Evolutionary conservation across 352 stramenopile species (phyloP).

Genomic region (Albugo candida): DNA sequence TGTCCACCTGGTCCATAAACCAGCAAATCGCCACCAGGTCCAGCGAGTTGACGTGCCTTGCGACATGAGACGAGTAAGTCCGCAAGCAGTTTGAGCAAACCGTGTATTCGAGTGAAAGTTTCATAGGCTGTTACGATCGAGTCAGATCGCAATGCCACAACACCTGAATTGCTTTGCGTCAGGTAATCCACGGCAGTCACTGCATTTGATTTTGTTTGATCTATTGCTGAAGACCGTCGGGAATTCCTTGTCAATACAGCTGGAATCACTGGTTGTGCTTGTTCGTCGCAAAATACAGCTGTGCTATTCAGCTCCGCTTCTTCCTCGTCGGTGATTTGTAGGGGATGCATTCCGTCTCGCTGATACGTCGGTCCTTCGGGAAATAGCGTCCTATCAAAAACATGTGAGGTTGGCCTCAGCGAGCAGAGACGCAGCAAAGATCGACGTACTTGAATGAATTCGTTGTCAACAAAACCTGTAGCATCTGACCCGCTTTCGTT

Average conservation of each 20-base stretch:
- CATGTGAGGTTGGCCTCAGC: neutral
- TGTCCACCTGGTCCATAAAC: slow-evolving; percentile 71
- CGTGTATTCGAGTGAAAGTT: slow-evolving; percentile 55
- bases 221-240: neutral
- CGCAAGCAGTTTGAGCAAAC: slow-evolving; percentile 56
- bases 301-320: slow-evolving; percentile 45
- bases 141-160: slow-evolving; percentile 47
- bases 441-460: slow-evolving; percentile 56
- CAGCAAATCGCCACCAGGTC: slow-evolving; percentile 57
- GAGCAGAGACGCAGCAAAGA: neutral
- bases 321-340: slow-evolving; percentile 52
- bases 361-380: slow-evolving; percentile 18
- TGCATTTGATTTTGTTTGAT: neutral
- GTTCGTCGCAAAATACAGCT: slow-evolving; percentile 49
- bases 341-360: slow-evolving; percentile 18
- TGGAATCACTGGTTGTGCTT: slow-evolving; percentile 42
- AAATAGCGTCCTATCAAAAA: slow-evolving; percentile 13
- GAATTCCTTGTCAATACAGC: slow-evolving; percentile 33
- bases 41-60: slow-evolving; percentile 59
- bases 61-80: slow-evolving; percentile 69
- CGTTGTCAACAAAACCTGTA: slow-evolving; percentile 58
- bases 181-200: slow-evolving; percentile 36
- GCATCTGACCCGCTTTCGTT: slow-evolving; percentile 69
- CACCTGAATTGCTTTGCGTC: slow-evolving; percentile 46
- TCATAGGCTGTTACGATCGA: slow-evolving; percentile 35